Evolutionary conservation across 371 early-diverging fungal genomes (phyloP), one percentile per base, ranked within the genome.

Genomic region (Mortierella sp.): DNA sequence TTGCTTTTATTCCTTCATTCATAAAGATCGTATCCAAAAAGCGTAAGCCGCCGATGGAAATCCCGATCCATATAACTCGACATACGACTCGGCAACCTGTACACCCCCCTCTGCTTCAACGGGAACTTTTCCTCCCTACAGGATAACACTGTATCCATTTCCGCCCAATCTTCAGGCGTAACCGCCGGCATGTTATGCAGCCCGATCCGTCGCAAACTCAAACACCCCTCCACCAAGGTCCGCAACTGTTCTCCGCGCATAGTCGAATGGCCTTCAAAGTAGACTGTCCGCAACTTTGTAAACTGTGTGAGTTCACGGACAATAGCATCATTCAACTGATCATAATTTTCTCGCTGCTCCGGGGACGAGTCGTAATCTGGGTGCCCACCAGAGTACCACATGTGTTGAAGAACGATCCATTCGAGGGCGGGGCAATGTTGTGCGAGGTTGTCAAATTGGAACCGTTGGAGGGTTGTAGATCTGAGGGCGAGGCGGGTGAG

Each of bases 181-280:
- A 44, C 57, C 1, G 26, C 44, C 2, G 58, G 58, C n/a, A 44
- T 55, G 44, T 42, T 19, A 34, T 80, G 50, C 34, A 84, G 34
- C 10, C 73, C 78, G 10, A 84, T 75, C 70, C 58, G 54, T 31
- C 54, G 52, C 48, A 84, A 54, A 4, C 73, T 75, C 24, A 9
- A 42, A 5, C 78, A 72, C n/a, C 26, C 45, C 3, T 24, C 34
- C 1, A 60, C 84, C 3, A 84, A 26, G 0, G 24, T 26, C 21
- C 75, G 60, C 21, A 84, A 28, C 3, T 78, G 63, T 0, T 52
- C 34, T 2, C 75, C 81, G 0, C 28, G 34, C 11, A 80, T n/a
- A n/a, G 38, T 28, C 73, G 81, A 84, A 1, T 44, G 21, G 7
- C 81, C 84, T 52, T 84, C 84, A 24, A 84, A 60, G 47, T 72